Conservation (phyloP, 768 basidiomycete genomes). For the Hygrophorus russula region DNA sequence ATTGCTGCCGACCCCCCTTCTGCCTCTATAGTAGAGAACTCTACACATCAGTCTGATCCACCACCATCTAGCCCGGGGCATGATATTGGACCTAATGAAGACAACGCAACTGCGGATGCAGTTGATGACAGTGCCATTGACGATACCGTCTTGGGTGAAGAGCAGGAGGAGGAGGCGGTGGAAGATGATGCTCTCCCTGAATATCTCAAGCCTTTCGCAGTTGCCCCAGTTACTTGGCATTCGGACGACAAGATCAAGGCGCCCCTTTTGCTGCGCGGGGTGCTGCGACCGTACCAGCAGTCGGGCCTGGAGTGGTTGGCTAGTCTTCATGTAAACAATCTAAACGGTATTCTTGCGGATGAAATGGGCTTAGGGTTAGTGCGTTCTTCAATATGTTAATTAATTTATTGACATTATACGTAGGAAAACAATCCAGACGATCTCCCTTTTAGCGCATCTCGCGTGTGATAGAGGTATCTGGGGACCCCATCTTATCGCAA, state of each 20-base stretch:
- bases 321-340: slow-evolving; percentile 66
- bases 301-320: slow-evolving; percentile 92
- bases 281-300: slow-evolving; percentile 87
- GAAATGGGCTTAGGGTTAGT: slow-evolving; percentile 88
- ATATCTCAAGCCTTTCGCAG: slow-evolving; percentile 60
- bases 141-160: slow-evolving; percentile 11
- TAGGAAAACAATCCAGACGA: slow-evolving; percentile 96
- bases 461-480: slow-evolving; percentile 85
- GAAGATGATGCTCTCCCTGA: slow-evolving; percentile 28
- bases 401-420: slow-evolving; percentile 5
- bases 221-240: slow-evolving; percentile 63
- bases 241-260: slow-evolving; percentile 44
- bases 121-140: slow-evolving; percentile 5
- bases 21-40: too few species aligned
- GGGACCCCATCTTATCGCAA: slow-evolving; percentile 83
- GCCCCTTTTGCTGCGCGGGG: slow-evolving; percentile 73
- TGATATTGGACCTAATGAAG: neutral
- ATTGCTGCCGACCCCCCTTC: too few species aligned
- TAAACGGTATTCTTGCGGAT: slow-evolving; percentile 82
- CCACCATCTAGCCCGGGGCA: too few species aligned
- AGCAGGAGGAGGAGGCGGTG: slow-evolving; percentile 27
- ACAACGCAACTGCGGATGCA: neutral
- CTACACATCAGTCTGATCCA: too few species aligned
- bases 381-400: neutral
- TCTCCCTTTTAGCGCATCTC: slow-evolving; percentile 85